Conservation (phyloP, 805 yeast genomes). For the Saccharomycopsis microspora region DNA sequence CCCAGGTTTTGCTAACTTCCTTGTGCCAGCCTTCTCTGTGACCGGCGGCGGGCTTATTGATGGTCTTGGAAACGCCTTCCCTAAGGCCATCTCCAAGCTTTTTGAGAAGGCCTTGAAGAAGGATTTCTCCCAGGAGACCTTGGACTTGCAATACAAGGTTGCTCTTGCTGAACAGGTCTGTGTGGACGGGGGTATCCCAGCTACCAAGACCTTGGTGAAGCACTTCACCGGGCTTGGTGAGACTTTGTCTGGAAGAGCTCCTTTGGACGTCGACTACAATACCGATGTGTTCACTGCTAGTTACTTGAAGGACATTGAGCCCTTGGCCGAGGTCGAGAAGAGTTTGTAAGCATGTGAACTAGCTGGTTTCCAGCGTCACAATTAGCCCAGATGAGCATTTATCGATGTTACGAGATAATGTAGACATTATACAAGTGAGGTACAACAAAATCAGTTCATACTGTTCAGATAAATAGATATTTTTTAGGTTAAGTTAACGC, state of each 20-base stretch:
- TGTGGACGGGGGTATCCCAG: slow-evolving; percentile 24
- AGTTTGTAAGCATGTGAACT: slow-evolving; percentile 3
- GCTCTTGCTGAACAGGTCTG: slow-evolving; percentile 28
- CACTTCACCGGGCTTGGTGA: slow-evolving; percentile 20
- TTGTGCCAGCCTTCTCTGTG: slow-evolving; percentile 34
- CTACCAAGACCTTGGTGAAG: slow-evolving; percentile 22
- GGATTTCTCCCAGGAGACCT: slow-evolving; percentile 30
- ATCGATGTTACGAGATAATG: too few relatives aligned
- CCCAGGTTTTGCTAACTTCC: slow-evolving; percentile 42
- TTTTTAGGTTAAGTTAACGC: too few relatives aligned
- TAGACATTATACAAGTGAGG: too few relatives aligned
- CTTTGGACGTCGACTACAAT: slow-evolving; percentile 18
- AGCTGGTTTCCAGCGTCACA: too few relatives aligned
- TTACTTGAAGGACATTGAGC: slow-evolving; percentile 17
- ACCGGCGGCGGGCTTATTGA: slow-evolving; percentile 40
- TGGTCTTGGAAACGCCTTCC: slow-evolving; percentile 40
- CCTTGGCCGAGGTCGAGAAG: slow-evolving; percentile 16
- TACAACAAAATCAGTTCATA: too few relatives aligned
- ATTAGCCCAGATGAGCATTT: too few relatives aligned
- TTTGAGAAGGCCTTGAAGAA: slow-evolving; percentile 25
- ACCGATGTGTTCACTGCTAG: slow-evolving; percentile 11
- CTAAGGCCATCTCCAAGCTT: slow-evolving; percentile 32
- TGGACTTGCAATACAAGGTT: slow-evolving; percentile 30
- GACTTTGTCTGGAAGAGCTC: slow-evolving; percentile 23
- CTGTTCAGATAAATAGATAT: too few relatives aligned